Conservation (phyloP, 495 filamentous ascomycete genomes). For the Tuber brumale region DNA sequence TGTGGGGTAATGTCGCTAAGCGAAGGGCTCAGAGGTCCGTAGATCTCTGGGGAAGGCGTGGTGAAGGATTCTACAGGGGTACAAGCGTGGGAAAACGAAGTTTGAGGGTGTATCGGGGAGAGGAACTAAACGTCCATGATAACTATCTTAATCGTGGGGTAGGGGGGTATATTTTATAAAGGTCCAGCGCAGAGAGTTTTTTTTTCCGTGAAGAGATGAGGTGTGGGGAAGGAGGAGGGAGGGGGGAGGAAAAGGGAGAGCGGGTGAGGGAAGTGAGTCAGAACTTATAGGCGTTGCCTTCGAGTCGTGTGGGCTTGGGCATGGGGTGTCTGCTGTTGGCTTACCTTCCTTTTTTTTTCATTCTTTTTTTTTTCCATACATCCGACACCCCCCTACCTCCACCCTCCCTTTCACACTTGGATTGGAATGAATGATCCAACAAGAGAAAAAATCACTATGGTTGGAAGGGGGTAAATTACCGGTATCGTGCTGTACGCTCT, state of each 20-base stretch:
- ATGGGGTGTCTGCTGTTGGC: neutral
- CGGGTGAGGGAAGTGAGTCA: constrained; percentile 34
- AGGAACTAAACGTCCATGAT: constrained; percentile 40
- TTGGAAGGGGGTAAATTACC: too few relatives aligned
- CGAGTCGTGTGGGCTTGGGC: neutral
- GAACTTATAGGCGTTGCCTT: constrained; percentile 36
- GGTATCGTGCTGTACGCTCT: too few relatives aligned
- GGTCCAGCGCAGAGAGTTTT: constrained; percentile 9
- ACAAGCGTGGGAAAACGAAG: constrained; percentile 27
- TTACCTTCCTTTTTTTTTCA: neutral
- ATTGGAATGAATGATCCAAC: neutral
- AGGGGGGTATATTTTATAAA: constrained; percentile 14
- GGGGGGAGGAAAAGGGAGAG: constrained; percentile 19
- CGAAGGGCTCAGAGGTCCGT: constrained; percentile 42
- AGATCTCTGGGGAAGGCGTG: constrained; percentile 42
- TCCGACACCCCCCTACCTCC: neutral
- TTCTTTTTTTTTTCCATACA: neutral
- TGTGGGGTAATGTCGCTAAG: constrained; percentile 33
- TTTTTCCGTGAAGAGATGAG: constrained; percentile 6
- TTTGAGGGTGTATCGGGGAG: constrained; percentile 5
- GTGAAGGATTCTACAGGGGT: constrained; percentile 30
- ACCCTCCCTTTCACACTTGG: neutral
- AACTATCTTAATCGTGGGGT: constrained; percentile 16
- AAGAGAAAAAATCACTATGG: too few relatives aligned
- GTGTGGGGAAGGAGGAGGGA: constrained; percentile 16